Base-by-base conservation (phyloP, 2,329 filamentous ascomycete genomes). In the Uncinocarpus reesii region DNA sequence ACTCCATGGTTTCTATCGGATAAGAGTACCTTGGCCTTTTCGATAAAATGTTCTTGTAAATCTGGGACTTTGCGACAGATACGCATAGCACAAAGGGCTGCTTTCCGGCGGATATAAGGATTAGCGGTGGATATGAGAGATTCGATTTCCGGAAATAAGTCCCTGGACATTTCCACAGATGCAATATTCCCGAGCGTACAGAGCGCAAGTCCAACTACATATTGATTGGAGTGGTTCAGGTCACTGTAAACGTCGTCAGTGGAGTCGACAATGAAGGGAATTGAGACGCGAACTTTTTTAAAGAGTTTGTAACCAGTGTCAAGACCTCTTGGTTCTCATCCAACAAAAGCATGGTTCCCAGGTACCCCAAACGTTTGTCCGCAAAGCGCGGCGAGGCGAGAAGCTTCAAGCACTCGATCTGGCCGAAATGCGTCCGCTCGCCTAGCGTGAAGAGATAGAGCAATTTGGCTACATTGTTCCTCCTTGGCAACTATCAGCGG, bases 271-370 rank as follows among this genome's bases (percentile, higher is more conserved):
- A 4, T 11, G 5, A 24, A 26, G 11, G 18, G 13, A 29, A 11
- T 16, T 24, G 13, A 26, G 31, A 26, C n/a, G 61, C 74, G 52
- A 76, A 95, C 89, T 96, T 98, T 68, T 96, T 92, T 56, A 98
- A 71, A 8, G 92, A 98, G 68, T 98, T 98, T 28, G 92, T 98
- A 50, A 98, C 93, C 52, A 98, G 72, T 1, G 92, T 98, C 61
- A 98, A 68, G 16, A 98, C 93, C 68, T 98, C 93, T 66, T 98
- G 92, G 60, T 98, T 98, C 74, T 98, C 92, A 65, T 98, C 92
- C 53, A 98, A 74, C 56, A 98, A 70, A 63, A 98, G 71, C 80
- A 95, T 98, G 15, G 92, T 98, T 20, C 92, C 92, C 56, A 98
- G 73, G 63, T 98, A 95, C 34, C 92, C 92, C 58, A 98, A 71